Percentiles rank a stretch among this genome's conserved stretches.
phyloP scores from a whole-genome alignment of 2,329 filamentous ascomycete species.

The Colletotrichum sp. region DNA sequence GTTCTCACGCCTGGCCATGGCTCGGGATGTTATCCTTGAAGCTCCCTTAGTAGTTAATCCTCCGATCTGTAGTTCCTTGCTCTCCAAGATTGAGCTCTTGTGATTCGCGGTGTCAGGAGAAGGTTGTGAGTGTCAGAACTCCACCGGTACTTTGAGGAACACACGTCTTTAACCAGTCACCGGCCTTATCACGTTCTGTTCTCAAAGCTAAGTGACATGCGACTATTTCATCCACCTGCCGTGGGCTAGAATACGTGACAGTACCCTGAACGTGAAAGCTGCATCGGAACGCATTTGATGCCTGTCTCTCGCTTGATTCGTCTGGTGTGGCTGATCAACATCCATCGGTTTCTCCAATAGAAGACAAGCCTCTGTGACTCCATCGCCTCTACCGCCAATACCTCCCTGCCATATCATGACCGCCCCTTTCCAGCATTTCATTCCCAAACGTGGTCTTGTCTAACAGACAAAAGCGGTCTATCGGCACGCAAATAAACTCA shows the following conservation, averaged over 20 bases:
- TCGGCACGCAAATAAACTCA: not conserved
- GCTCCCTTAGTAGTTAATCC: not conserved
- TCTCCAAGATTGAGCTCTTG: not conserved
- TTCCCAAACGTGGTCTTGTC: not conserved
- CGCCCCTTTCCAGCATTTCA: not conserved
- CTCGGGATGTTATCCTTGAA: not conserved
- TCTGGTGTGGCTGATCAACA: no score
- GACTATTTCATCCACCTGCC: not conserved
- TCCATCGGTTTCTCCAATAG: not conserved
- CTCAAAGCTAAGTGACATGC: no score
- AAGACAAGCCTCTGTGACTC: not conserved
- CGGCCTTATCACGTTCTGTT: not conserved
- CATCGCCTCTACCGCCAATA: not conserved
- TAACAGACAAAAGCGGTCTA: not conserved
- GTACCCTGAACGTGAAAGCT: accelerated
- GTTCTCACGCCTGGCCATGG: not conserved
- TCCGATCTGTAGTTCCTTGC: not conserved
- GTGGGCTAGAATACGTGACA: not conserved
- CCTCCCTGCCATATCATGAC: not conserved
- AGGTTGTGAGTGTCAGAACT: not conserved
- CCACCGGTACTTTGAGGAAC: not conserved
- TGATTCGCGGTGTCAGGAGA: no score
- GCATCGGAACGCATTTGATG: not conserved
- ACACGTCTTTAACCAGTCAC: not conserved
- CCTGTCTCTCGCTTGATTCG: no score